These are phyloP conservation scores for Hypoxylon crocopeplum DNA, from an alignment of 495 filamentous ascomycete species.

Conservation along the genomic window DNA sequence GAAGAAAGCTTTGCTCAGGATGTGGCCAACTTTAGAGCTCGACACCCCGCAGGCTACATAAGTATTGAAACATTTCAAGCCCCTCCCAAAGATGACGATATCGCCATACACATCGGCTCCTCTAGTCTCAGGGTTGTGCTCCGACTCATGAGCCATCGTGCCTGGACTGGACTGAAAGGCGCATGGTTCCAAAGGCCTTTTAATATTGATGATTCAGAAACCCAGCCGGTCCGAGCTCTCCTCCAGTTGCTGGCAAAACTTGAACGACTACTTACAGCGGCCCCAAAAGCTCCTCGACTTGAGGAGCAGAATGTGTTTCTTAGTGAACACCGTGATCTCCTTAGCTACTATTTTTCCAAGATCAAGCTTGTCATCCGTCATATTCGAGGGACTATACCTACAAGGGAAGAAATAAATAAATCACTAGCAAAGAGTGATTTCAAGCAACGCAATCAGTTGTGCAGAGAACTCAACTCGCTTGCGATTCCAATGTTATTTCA, in stretches of 20 bases:
- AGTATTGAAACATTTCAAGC: slow-evolving; percentile 11
- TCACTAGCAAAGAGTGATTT: slow-evolving; percentile 9
- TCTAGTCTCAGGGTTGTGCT: slow-evolving; percentile 15
- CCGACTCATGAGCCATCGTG: slow-evolving; percentile 10
- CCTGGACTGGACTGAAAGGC: slow-evolving; percentile 25
- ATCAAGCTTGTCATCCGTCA: slow-evolving; percentile 21
- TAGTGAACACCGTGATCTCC: slow-evolving; percentile 19
- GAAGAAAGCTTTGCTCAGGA: slow-evolving; percentile 34
- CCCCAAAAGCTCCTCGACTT: slow-evolving; percentile 26
- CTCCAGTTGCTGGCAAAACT: slow-evolving; percentile 26
- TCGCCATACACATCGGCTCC: slow-evolving; percentile 19
- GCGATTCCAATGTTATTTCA: slow-evolving; percentile 39
- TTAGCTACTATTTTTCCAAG: slow-evolving; percentile 37
- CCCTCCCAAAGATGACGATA: slow-evolving; percentile 27
- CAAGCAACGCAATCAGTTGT: slow-evolving; percentile 11
- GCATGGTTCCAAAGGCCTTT: slow-evolving; percentile 20
- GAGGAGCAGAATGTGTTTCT: slow-evolving; percentile 36
- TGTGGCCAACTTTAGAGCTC: slow-evolving; percentile 25
- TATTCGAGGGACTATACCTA: slow-evolving; percentile 16
- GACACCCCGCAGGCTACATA: slow-evolving; percentile 4
- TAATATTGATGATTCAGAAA: slow-evolving; percentile 8
- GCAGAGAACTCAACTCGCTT: slow-evolving; percentile 14
- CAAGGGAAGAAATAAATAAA: neutral
- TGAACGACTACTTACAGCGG: slow-evolving; percentile 24
- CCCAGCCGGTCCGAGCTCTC: slow-evolving; percentile 21